Conservation (phyloP, 257 asterid species). For the Lantana camara region DNA sequence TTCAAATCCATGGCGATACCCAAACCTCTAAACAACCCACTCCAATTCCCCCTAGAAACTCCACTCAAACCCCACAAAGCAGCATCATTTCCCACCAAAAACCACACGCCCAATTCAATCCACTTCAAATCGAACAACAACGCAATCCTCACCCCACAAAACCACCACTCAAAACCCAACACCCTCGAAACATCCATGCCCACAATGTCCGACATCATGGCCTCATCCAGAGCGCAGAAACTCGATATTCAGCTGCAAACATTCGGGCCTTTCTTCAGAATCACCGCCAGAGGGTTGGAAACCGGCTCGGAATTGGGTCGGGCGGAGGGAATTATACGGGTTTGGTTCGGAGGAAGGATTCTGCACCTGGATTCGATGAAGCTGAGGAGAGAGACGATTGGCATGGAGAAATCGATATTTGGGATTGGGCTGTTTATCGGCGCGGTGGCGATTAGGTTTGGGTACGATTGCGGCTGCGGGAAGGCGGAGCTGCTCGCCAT, state of each 20-base stretch:
- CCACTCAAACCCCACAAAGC: not conserved
- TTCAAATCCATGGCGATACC: constrained; percentile 36
- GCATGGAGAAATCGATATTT: constrained; percentile 83
- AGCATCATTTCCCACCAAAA: not conserved
- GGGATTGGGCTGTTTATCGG: constrained; percentile 94
- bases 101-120: constrained; percentile 13
- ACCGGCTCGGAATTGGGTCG: constrained; percentile 61
- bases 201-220: constrained; percentile 75
- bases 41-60: constrained; percentile 23
- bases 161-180: not conserved
- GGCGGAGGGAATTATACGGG: constrained; percentile 79
- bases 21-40: constrained; percentile 20
- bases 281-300: constrained; percentile 59
- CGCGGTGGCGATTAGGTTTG: constrained; percentile 83
- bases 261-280: constrained; percentile 83
- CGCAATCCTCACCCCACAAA: constrained; percentile 8
- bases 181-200: constrained; percentile 39
- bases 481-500: constrained; percentile 89
- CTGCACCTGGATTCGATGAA: constrained; percentile 80
- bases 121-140: constrained; percentile 23
- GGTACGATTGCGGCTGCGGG: constrained; percentile 71
- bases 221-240: constrained; percentile 69
- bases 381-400: constrained; percentile 63
- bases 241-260: constrained; percentile 62
- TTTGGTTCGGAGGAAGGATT: constrained; percentile 75